A percentile compares a stretch with the other conserved stretches of the same genome.
Conservation (phyloP, 2,329 filamentous ascomycete genomes). For the Elsinoe fawcettii region DNA sequence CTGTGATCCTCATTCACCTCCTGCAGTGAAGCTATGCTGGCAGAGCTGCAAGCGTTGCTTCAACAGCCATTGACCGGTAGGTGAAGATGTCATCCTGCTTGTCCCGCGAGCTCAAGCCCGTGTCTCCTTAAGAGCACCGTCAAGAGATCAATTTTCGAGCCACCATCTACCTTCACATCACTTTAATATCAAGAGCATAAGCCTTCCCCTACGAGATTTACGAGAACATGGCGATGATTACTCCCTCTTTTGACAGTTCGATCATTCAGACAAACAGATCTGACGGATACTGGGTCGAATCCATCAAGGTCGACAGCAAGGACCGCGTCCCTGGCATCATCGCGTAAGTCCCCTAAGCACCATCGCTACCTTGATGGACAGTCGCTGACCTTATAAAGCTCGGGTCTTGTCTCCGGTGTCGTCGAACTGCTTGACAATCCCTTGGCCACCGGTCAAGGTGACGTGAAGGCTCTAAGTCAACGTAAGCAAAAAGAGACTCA, state of each 20-base stretch:
- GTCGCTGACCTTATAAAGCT: neutral
- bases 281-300: conserved; percentile 10
- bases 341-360: neutral
- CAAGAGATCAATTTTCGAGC: neutral
- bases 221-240: conserved; percentile 6
- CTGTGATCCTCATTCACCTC: neutral
- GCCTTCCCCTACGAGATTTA: neutral
- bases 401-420: conserved; percentile 5
- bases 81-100: neutral
- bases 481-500: neutral
- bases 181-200: neutral
- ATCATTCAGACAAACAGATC: conserved; percentile 12
- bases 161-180: neutral
- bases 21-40: neutral
- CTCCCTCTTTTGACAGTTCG: conserved; percentile 6
- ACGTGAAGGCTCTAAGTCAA: conserved; percentile 7
- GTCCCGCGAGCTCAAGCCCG: neutral
- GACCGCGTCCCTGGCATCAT: conserved; percentile 6
- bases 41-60: neutral
- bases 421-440: conserved; percentile 7
- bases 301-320: conserved; percentile 8
- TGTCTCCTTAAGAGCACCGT: neutral
- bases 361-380: neutral
- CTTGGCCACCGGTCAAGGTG: neutral
- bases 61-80: neutral